Percentiles rank a stretch among this genome's conserved stretches.
Conservation (phyloP, 345 rosid genomes). For the Gossypium turneri region DNA sequence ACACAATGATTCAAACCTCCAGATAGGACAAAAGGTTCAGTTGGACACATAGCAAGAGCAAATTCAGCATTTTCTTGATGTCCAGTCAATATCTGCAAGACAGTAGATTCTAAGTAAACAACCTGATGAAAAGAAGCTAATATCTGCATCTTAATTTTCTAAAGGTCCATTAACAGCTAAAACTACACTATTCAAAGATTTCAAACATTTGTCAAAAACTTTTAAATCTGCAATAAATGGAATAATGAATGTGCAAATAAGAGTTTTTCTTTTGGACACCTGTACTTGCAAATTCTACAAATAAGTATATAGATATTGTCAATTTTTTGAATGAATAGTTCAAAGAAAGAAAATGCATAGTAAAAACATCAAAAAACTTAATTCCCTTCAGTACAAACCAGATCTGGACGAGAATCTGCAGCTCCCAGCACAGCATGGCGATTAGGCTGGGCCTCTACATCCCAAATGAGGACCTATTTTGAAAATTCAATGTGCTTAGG, state of each 20-base stretch:
- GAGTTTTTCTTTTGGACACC: background rate
- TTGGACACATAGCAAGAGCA: constrained; percentile 65
- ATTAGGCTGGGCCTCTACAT: constrained; percentile 60
- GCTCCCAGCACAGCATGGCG: constrained; percentile 54
- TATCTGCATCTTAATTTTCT: background rate
- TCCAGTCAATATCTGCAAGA: constrained; percentile 57
- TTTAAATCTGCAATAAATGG: background rate
- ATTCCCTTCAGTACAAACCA: constrained; percentile 30
- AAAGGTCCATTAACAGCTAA: constrained; percentile 6
- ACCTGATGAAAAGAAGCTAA: background rate
- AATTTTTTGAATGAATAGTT: background rate
- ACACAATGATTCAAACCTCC: constrained; percentile 37
- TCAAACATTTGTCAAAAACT: background rate
- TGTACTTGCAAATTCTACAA: background rate
- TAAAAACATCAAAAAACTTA: background rate
- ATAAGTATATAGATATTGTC: background rate
- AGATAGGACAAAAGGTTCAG: constrained; percentile 58
- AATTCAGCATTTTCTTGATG: constrained; percentile 58
- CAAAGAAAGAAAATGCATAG: constrained; percentile 1
- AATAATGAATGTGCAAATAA: background rate
- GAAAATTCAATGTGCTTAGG: background rate
- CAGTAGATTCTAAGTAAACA: constrained; percentile 13
- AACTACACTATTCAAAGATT: background rate
- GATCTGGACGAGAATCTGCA: constrained; percentile 47
- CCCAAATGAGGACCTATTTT: constrained; percentile 60